Evolutionary conservation across 2,329 filamentous ascomycete genomes (phyloP), one percentile per base, ranked within the genome.

Genomic region (Rachicladosporium sp.): DNA sequence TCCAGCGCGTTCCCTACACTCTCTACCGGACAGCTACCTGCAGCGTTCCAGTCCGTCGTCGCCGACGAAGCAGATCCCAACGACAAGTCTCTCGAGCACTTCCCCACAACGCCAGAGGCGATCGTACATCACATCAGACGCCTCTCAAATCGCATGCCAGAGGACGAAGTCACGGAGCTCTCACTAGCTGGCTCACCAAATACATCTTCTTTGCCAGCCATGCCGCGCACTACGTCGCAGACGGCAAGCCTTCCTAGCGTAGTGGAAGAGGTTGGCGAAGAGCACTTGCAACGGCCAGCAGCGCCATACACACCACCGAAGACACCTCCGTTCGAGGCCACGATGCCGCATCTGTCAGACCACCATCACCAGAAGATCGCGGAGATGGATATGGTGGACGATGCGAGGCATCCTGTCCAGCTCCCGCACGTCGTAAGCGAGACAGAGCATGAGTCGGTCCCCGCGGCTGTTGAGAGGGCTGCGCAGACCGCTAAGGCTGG

Each of bases 71-170:
- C 53, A 9, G 51, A 56, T 31, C 46, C 51, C 6, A 51, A 57
- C 37, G 54, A 58, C 31, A 50, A 50, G 2, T 49, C 52, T 0
- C 47, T 62, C 3, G 53, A 55, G 36, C 44, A 40, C 5, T 61
- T 62, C 38, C 59, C 59, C 1, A 57, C 52, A 15, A 52, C 56
- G 29, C 47, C 52, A 10, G 50, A 46, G n/a, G 55, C 50, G 11
- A 60, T 61, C 37, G 40, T 53, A 33, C 50, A 56, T 31, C 52
- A 56, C 12, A 47, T 62, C 19, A 54, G 50, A 13, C 50, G 50
- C 12, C 45, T 50, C 4, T 46, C 47, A 7, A 46, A 44, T 7
- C 43, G 41, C 6, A 33, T 50, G n/a, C 44, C 47, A 1, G 52
- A 46, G 9, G 54, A 57, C 36, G 44, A 55, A 31, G n/a, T n/a